A percentile compares a stretch with the other conserved stretches of the same genome.
Evolutionary conservation across 2,329 filamentous ascomycete genomes (phyloP).

Genomic region (Phialocephala subalpina): DNA sequence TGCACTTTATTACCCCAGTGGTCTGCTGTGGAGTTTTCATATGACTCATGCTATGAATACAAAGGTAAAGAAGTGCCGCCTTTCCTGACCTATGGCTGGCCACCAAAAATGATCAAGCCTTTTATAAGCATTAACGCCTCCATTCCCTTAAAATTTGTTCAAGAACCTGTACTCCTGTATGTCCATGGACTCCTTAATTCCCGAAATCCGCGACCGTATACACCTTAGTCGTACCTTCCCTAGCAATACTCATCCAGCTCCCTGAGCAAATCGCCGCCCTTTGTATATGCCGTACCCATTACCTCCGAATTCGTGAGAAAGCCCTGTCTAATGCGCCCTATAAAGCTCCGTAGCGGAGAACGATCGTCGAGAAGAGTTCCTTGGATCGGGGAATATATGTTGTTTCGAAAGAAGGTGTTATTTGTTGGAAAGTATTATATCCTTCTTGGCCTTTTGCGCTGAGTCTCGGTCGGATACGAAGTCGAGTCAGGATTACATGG

Average conservation of each 20-base stretch:
- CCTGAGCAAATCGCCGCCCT: neutral
- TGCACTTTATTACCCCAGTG: neutral
- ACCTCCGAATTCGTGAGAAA: neutral
- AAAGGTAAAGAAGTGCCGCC: neutral
- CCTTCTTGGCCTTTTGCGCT: neutral
- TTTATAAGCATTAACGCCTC: constrained; percentile 2
- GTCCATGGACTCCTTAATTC: neutral
- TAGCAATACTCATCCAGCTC: neutral
- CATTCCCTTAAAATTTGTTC: too few relatives aligned
- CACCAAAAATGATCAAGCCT: neutral
- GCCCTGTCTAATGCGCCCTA: neutral
- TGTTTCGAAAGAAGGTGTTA: neutral
- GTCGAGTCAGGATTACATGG: neutral
- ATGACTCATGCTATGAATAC: neutral
- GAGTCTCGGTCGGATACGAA: neutral
- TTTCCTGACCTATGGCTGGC: neutral
- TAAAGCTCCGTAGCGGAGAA: neutral
- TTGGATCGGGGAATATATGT: neutral
- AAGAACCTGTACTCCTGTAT: too few relatives aligned
- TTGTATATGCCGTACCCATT: neutral
- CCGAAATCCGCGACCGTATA: too few relatives aligned
- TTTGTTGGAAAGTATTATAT: neutral
- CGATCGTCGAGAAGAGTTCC: neutral
- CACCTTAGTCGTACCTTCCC: neutral
- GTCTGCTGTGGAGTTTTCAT: neutral